Evolutionary conservation across 371 early-diverging fungal genomes (phyloP).

Genomic region (Mucor indicus): DNA sequence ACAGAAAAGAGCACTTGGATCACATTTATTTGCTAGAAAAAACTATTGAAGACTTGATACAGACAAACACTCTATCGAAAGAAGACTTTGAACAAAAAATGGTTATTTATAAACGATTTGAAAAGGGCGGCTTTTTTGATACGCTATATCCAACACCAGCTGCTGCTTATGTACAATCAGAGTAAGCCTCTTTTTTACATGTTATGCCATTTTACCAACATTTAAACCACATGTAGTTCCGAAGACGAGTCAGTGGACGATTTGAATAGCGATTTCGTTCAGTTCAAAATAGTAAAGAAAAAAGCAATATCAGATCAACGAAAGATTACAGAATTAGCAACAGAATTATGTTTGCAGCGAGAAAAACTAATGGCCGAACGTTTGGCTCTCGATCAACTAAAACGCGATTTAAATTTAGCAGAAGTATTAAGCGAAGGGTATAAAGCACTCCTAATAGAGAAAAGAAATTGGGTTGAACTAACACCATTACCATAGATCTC

Average conservation of each 20-base stretch:
- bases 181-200: slow-evolving; percentile 17
- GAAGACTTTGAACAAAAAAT: slow-evolving; percentile 30
- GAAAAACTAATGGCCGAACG: slow-evolving; percentile 26
- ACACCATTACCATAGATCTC: too few species aligned
- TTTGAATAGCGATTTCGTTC: slow-evolving; percentile 6
- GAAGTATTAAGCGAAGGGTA: slow-evolving; percentile 23
- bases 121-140: slow-evolving; percentile 44
- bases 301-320: slow-evolving; percentile 22
- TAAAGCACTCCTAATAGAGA: too few species aligned
- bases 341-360: slow-evolving; percentile 36
- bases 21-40: slow-evolving; percentile 20
- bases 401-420: slow-evolving; percentile 19
- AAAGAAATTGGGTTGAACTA: too few species aligned
- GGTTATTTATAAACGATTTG: slow-evolving; percentile 31
- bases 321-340: slow-evolving; percentile 31
- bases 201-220: background rate
- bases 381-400: slow-evolving; percentile 41
- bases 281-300: slow-evolving; percentile 3
- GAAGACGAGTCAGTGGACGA: slow-evolving; percentile 32
- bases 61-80: slow-evolving; percentile 17
- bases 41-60: slow-evolving; percentile 24
- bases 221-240: slow-evolving; percentile 9
- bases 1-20: slow-evolving; percentile 29
- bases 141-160: slow-evolving; percentile 15
- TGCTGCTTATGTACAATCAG: slow-evolving; percentile 16